A percentile compares a stretch with the other conserved stretches of the same genome.
Evolutionary conservation across 805 yeast species (phyloP).

Genomic region (Spencermartinsiella europaea): DNA sequence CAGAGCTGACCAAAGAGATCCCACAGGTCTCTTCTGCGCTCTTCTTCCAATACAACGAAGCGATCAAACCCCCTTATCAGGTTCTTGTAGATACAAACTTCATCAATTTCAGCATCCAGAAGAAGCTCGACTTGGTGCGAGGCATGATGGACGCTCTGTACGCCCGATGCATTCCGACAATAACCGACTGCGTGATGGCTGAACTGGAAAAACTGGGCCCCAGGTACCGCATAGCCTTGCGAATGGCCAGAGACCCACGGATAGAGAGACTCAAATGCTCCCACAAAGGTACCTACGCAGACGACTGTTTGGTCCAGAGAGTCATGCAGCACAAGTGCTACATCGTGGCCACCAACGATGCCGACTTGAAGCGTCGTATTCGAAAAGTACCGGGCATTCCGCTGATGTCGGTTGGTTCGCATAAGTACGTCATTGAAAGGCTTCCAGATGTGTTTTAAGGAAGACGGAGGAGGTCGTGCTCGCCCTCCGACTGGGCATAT

Average conservation of each 20-base stretch:
- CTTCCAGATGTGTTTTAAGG: conserved; percentile 73
- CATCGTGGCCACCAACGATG: conserved; percentile 97
- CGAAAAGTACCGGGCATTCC: conserved; percentile 98
- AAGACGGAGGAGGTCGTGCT: too few species aligned
- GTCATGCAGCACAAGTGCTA: conserved; percentile 95
- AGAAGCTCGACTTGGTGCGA: conserved; percentile 87
- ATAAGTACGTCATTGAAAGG: conserved; percentile 86
- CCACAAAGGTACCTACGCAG: conserved; percentile 96
- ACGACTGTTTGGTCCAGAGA: conserved; percentile 91
- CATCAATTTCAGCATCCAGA: conserved; percentile 92
- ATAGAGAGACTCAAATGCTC: conserved; percentile 80
- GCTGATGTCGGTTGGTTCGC: conserved; percentile 92
- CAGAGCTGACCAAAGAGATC: conserved; percentile 65
- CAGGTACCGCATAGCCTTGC: conserved; percentile 85
- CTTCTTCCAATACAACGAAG: conserved; percentile 88
- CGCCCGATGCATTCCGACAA: conserved; percentile 92
- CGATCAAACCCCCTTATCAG: conserved; percentile 97
- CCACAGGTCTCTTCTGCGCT: conserved; percentile 96
- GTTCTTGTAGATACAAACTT: conserved; percentile 94
- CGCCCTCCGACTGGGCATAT: too few species aligned
- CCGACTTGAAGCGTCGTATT: conserved; percentile 87
- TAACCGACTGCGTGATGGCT: conserved; percentile 97
- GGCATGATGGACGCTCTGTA: conserved; percentile 95
- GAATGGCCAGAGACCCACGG: conserved; percentile 90
- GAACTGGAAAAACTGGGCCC: conserved; percentile 96